phyloP scores from a whole-genome alignment of 257 asterid species.

The Avicennia marina region DNA sequence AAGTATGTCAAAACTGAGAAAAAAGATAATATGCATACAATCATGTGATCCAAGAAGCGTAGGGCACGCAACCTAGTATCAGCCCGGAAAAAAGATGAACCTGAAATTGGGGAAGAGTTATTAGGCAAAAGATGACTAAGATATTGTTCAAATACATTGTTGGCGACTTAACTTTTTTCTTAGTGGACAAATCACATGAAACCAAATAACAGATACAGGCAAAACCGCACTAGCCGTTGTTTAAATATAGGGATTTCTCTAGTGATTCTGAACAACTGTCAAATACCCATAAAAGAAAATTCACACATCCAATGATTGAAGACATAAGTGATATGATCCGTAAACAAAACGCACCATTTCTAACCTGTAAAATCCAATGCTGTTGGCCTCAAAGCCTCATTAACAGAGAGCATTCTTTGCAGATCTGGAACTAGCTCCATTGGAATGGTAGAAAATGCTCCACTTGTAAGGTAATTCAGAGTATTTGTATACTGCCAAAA shows the following conservation, averaged over 20 bases:
- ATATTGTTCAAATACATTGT: background rate
- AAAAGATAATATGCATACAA: conserved; percentile 52
- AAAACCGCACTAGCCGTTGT: no score
- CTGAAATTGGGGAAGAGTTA: conserved; percentile 41
- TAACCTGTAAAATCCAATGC: conserved; percentile 89
- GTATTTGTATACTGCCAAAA: conserved; percentile 88
- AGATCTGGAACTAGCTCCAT: conserved; percentile 74
- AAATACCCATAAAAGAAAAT: conserved; percentile 10
- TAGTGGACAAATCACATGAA: no score
- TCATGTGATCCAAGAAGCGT: conserved; percentile 97
- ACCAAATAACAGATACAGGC: no score
- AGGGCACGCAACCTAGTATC: conserved; percentile 99
- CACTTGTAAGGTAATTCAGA: conserved; percentile 82
- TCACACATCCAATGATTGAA: background rate
- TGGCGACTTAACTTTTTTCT: no score
- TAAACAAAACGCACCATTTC: background rate
- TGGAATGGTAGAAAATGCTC: conserved; percentile 71
- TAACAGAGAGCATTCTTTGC: conserved; percentile 79
- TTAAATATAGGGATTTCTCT: no score
- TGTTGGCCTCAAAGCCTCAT: conserved; percentile 72
- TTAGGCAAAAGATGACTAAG: conserved; percentile 2
- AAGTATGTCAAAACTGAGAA: conserved; percentile 24
- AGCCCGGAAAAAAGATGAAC: conserved; percentile 87
- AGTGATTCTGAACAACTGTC: no score
- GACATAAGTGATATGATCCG: conserved; percentile 1